Evolutionary conservation across 169 alveolate species (phyloP).

Genomic region (Amoebophrya sp.): DNA sequence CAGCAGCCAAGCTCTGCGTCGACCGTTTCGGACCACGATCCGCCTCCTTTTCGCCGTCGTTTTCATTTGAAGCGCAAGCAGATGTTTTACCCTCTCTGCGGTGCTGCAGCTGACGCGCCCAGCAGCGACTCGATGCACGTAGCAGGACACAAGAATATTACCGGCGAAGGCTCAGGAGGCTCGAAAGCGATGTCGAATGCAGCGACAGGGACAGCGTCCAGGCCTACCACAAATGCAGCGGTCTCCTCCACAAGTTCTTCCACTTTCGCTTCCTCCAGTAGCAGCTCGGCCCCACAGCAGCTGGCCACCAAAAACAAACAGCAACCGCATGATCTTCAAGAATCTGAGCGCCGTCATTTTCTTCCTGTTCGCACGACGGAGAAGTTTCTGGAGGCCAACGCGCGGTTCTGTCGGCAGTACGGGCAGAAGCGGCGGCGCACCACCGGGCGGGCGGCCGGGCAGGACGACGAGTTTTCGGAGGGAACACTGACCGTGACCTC

Average conservation of each 20-base stretch:
- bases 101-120: not conserved
- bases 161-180: not conserved
- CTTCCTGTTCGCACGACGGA: not conserved
- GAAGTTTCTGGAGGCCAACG: not conserved
- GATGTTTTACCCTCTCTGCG: not conserved
- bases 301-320: no score
- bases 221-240: no score
- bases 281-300: no score
- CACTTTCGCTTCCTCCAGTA: no score
- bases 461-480: not conserved
- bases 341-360: no score
- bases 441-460: not conserved
- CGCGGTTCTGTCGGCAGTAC: not conserved
- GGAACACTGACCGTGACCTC: not conserved
- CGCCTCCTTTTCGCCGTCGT: not conserved
- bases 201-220: no score
- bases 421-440: not conserved
- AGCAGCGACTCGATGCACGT: not conserved
- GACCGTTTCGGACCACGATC: no score
- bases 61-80: not conserved
- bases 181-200: no score
- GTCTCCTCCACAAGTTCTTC: no score
- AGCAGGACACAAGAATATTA: not conserved
- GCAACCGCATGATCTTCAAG: no score
- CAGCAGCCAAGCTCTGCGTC: no score